Evolutionary conservation across 192 early-diverging fungal genomes (phyloP), one percentile per base, ranked within the genome.

Genomic region (Geranomyces michiganensis): DNA sequence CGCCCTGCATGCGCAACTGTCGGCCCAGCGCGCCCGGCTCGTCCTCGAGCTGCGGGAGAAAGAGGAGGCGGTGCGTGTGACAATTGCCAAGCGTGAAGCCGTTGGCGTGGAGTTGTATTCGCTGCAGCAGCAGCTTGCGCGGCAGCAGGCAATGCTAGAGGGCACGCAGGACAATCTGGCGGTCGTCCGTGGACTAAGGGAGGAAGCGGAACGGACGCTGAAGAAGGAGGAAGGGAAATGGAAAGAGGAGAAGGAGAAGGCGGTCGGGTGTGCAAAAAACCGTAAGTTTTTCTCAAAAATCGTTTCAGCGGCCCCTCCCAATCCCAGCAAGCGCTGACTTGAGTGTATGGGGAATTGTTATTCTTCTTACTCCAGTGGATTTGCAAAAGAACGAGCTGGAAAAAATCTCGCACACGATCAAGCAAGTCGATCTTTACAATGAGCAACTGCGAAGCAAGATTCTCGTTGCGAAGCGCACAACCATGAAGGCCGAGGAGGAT

Each of bases 401-500:
- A 65, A 84, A 83, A 49, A 78, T 88, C 19, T 71, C 78, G n/a
- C 78, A 76, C 3, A 85, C 87, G 0, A 74, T 88, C 22, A 85
- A 85, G 58, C 87, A 88, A 67, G 84, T 88, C 10, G 83, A 88
- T 67, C 65, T 87, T 47, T 88, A 85, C 68, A 83, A 85, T 62
- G 87, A 88, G 31, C 85, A 88, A 67, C 76, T 88, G 8, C 47
- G 78, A 29, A 76, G 74, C 41, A 81, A 85, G 63, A 85, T 88
- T 49, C 55, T 81, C 1, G 80, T 87, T 13, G 84, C 85, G 26
- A 87, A 87, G 59, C 67, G 87, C 15, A 85, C 79, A 26, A 88
- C 87, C 8, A 72, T 88, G 51, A 88, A 88, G 79, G 81, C 87
- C 30, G 87, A 88, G 71, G 84, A 86, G 65, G 87, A 88, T 69